A percentile compares a stretch with the other conserved stretches of the same genome.
Evolutionary conservation across 2,329 filamentous ascomycete genomes (phyloP).

Genomic region (Sarocladium kiliense): DNA sequence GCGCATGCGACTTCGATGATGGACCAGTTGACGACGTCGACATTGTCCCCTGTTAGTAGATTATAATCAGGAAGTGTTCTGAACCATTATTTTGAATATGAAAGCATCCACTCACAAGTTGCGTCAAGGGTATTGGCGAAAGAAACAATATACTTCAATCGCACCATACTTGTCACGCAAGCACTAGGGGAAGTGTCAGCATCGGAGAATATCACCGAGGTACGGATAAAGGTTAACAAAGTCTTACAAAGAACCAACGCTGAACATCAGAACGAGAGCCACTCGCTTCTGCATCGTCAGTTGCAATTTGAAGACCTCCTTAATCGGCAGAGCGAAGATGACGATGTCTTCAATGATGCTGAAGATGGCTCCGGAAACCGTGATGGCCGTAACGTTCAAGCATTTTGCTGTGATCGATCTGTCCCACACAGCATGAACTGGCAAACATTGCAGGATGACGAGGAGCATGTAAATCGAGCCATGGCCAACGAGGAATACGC

Average conservation of each 20-base stretch:
- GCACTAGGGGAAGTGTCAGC: conserved; percentile 9
- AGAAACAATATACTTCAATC: conserved; percentile 13
- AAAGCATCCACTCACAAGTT: neutral
- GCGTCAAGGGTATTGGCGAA: conserved; percentile 11
- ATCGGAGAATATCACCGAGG: neutral
- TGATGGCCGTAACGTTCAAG: conserved; percentile 10
- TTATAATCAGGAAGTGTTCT: neutral
- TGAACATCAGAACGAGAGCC: conserved; percentile 14
- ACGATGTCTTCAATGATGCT: conserved; percentile 15
- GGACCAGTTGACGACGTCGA: conserved; percentile 27
- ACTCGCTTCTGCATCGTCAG: conserved; percentile 10
- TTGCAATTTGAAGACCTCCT: conserved; percentile 13
- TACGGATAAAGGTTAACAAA: neutral
- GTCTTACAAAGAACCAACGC: conserved; percentile 14
- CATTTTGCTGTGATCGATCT: conserved; percentile 11
- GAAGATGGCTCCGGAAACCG: conserved; percentile 11
- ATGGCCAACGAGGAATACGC: conserved; percentile 14
- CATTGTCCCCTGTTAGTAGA: conserved; percentile 17
- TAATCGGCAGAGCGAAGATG: conserved; percentile 13
- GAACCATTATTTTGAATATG: neutral
- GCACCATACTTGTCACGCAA: conserved; percentile 15
- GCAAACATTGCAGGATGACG: conserved; percentile 16
- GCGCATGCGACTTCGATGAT: conserved; percentile 26
- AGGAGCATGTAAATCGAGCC: conserved; percentile 17
- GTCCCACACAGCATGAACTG: conserved; percentile 15